A percentile compares a stretch with the other conserved stretches of the same genome.
These are phyloP conservation scores for Fusarium sp. DNA, from an alignment of 2,329 filamentous ascomycete genomes.

Conservation along the genomic window DNA sequence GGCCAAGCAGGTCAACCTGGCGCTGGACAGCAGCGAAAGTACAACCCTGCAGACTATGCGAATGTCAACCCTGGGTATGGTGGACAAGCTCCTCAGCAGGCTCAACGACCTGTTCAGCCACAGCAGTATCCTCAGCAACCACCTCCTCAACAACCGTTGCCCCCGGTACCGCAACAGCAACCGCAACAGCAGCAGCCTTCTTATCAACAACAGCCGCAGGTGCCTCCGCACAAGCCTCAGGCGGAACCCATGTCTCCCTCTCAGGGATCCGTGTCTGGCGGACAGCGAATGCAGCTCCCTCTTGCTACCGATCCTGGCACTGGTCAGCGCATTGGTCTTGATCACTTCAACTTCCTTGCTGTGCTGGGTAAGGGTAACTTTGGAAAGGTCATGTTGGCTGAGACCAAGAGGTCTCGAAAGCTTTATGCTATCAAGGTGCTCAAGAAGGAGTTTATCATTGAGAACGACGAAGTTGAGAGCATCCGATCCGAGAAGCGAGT, in stretches of 20 bases:
- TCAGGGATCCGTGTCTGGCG: constrained; percentile 48
- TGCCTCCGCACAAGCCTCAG: constrained; percentile 54
- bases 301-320: constrained; percentile 78
- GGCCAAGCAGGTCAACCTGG: constrained; percentile 49
- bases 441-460: constrained; percentile 99
- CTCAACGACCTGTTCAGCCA: constrained; percentile 47
- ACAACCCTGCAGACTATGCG: constrained; percentile 83
- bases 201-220: constrained; percentile 53
- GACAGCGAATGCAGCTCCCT: constrained; percentile 71
- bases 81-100: constrained; percentile 46
- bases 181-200: constrained; percentile 49
- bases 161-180: constrained; percentile 44
- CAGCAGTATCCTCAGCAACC: constrained; percentile 52
- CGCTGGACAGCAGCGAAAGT: constrained; percentile 68
- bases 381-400: constrained; percentile 98
- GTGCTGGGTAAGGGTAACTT: constrained; percentile 99
- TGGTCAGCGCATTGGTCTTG: constrained; percentile 88
- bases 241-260: constrained; percentile 50
- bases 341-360: constrained; percentile 99
- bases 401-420: constrained; percentile 92
- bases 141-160: constrained; percentile 52
- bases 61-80: constrained; percentile 64
- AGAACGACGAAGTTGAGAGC: constrained; percentile 98
- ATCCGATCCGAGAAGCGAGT: constrained; percentile 98
- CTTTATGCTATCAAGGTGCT: constrained; percentile 98